These are phyloP conservation scores for Suillus decipiens DNA, from an alignment of 768 basidiomycete genomes.

Conservation along the genomic window DNA sequence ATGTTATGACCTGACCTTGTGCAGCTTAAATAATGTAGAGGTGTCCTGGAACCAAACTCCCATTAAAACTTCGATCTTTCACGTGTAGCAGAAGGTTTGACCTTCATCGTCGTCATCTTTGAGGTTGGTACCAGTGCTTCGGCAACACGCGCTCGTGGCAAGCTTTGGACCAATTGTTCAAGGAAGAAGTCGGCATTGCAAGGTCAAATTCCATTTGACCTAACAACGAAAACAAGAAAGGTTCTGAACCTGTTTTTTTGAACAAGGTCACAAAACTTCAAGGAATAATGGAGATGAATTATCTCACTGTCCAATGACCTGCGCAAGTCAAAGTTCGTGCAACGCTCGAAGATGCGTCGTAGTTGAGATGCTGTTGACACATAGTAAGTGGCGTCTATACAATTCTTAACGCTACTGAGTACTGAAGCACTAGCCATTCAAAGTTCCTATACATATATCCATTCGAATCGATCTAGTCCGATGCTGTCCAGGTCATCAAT, in stretches of 20 bases:
- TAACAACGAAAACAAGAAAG: constrained; percentile 75
- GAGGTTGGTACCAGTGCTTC: constrained; percentile 77
- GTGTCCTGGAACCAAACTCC: constrained; percentile 59
- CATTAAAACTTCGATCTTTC: constrained; percentile 5
- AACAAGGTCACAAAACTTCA: constrained; percentile 6
- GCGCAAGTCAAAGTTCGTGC: constrained; percentile 90
- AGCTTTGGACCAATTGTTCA: constrained; percentile 70
- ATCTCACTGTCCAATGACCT: constrained; percentile 64
- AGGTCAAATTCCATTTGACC: constrained; percentile 74
- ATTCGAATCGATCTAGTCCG: neutral
- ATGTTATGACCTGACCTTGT: constrained; percentile 74
- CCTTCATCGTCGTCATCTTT: constrained; percentile 87
- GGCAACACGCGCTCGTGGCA: constrained; percentile 78
- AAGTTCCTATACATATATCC: neutral
- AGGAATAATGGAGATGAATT: neutral
- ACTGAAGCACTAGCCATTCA: neutral
- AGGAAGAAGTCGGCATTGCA: constrained; percentile 76
- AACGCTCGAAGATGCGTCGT: constrained; percentile 79
- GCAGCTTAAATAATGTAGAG: constrained; percentile 90
- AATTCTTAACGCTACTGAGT: neutral
- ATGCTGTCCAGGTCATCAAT: neutral
- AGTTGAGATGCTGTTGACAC: constrained; percentile 76
- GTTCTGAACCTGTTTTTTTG: constrained; percentile 72
- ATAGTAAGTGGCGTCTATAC: too few relatives aligned
- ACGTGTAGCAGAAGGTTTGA: constrained; percentile 23